A percentile compares a stretch with the other conserved stretches of the same genome.
These are phyloP conservation scores for Debaryomyces fabryi DNA, from an alignment of 1,139 yeast species.

Conservation along the genomic window DNA sequence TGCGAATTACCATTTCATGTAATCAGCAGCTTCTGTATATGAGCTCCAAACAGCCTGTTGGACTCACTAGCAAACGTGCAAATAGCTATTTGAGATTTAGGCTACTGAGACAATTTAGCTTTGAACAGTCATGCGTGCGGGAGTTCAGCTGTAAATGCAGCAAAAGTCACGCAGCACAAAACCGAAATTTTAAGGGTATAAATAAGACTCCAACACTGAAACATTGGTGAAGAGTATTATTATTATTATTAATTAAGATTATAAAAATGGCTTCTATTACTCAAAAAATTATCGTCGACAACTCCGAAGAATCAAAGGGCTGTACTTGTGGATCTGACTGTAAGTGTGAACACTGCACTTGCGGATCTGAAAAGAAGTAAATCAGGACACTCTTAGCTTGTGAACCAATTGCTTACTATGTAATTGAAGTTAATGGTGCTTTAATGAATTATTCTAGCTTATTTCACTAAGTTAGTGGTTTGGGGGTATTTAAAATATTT, in stretches of 20 bases:
- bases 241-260: neutral
- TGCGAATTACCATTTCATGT: neutral
- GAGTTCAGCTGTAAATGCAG: constrained; percentile 1
- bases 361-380: constrained; percentile 7
- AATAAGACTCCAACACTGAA: neutral
- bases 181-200: neutral
- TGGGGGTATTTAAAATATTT: neutral
- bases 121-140: constrained; percentile 1
- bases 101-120: neutral
- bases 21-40: neutral
- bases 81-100: neutral
- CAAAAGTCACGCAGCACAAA: constrained; percentile 2
- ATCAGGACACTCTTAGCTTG: neutral
- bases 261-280: constrained; percentile 19
- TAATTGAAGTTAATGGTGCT: neutral
- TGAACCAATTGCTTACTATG: neutral
- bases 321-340: constrained; percentile 17
- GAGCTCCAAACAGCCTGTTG: neutral
- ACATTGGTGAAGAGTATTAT: neutral
- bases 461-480: neutral
- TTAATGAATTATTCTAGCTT: neutral
- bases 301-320: constrained; percentile 12
- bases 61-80: neutral
- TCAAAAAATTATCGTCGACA: constrained; percentile 18
- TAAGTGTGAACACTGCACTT: constrained; percentile 12